Base-by-base conservation (phyloP, 2,329 filamentous ascomycete species). In the Stagonosporopsis rhizophila region DNA sequence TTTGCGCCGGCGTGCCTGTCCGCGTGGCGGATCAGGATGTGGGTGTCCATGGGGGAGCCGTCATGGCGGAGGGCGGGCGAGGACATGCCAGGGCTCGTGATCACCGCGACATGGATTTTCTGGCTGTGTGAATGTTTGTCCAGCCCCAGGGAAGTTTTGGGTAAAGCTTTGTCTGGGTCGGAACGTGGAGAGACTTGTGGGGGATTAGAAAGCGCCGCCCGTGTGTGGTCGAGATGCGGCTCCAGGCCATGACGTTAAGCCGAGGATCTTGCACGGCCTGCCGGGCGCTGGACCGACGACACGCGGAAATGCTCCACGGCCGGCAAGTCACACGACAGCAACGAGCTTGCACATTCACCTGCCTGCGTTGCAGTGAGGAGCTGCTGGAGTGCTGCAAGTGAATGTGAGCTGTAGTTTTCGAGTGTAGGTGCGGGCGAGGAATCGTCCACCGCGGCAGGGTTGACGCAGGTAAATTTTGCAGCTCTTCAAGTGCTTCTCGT, bases 41-140 rank as follows among this genome's bases (percentile, higher is more conserved):
- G 50, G n/a, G 64, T 45, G 46, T 47, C 56, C 54, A 52, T 76
- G 70, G 62, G 73, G 71, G 66, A 70, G 66, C 59, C 59, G 62
- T 68, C 74, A 77, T 78, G 67, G 71, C 70, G 59, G 62, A 70
- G 65, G 62, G 71, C 62, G 67, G 67, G 67, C 69, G 70, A 65
- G 61, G 75, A 72, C 75, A 78, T 78, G 66, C 73, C 70, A 71
- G 59, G 58, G 51, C 49, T 58, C 54, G 56, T 44, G 47, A 30
- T 60, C 62, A 67, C 58, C 52, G 60, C 61, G 63, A 65, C 68
- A 68, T 71, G 62, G 45, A 38, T 45, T 52, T 41, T 28, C 46
- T 25, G 19, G 22, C 30, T 47, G 20, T 38, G 41, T 32, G 23
- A 15, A 35, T 9, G 20, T 32, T 9, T 14, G 52, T 34, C 14